Base-by-base conservation (phyloP, 345 rosid species). In the Cardamine occulta region DNA sequence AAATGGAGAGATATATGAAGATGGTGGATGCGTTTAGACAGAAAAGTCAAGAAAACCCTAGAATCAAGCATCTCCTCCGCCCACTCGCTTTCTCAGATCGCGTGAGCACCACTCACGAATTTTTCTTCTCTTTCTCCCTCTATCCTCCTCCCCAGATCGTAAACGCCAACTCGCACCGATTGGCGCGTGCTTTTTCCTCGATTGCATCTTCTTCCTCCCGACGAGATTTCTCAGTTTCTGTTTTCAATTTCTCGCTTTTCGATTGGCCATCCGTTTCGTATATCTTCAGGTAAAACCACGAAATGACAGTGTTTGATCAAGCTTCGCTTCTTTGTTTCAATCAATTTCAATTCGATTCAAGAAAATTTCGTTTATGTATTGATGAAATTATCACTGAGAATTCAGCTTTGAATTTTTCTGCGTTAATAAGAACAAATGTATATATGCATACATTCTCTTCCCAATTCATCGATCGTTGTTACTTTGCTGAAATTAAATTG, bases 71-170 rank as follows among this genome's bases (percentile, higher is more conserved):
- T 1, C 51, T 72, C 68, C 61, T 59, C 77, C 77, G 42, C 77
- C 81, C 81, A 73, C 81, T 73, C 81, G 81, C 81, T 13, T 6
- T 51, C 19, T 7, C 40, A 66, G 58, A 78, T 78, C 81, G 81
- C 81, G 81, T 78, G 77, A 73, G 34, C 58, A 73, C 7, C 78
- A 78, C 73, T 58, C 73, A 40, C 70, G 11, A 31, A 62, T 3
- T 12, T 48, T 47, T 47, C 78, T 62, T 58, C 76, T 55, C 28
- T 63, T 53, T 51, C 58, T 24, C 63, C 47, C 12, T 37, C 63
- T 32, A 17, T 56, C 68, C 14, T 19, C 29, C 55, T 34, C 31
- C 64, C 40, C 74, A 72, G 81, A 78, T 78, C 81, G 42, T 60
- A 60, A 23, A 59, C 80, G 4, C 81, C 81, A 66, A 78, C 81